Conservation (phyloP, 441 rosid species). For the Bruguiera hainesii region DNA sequence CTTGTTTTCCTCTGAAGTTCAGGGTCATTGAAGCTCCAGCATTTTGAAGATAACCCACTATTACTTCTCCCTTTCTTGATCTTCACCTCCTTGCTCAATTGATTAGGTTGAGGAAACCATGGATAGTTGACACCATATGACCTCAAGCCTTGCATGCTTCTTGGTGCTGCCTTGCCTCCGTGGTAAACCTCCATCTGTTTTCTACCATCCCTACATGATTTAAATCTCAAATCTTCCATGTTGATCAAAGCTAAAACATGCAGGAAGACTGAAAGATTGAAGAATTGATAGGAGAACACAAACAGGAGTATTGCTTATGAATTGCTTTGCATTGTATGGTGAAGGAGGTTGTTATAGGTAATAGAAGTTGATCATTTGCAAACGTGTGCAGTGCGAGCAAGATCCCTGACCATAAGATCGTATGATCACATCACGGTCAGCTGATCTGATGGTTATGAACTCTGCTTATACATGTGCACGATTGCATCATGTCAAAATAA, state of each 20-base stretch:
- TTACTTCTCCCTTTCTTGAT: conserved; percentile 48
- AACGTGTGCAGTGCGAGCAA: too few relatives aligned
- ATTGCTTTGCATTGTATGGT: conserved; percentile 15
- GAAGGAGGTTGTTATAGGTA: neutral
- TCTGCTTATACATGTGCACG: too few relatives aligned
- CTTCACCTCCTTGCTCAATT: conserved; percentile 35
- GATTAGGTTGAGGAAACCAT: conserved; percentile 31
- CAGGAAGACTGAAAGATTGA: conserved; percentile 9
- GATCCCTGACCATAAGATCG: neutral
- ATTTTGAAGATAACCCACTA: conserved; percentile 42
- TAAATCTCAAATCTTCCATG: conserved; percentile 71
- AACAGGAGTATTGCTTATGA: conserved; percentile 7
- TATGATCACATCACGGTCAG: neutral
- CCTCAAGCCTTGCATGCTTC: conserved; percentile 68
- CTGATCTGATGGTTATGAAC: too few relatives aligned
- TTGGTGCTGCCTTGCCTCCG: conserved; percentile 37
- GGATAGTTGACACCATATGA: conserved; percentile 60
- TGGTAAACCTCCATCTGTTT: conserved; percentile 37
- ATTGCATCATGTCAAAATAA: too few relatives aligned
- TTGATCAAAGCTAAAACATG: neutral
- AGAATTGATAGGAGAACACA: conserved; percentile 1
- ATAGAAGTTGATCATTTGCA: neutral
- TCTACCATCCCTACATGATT: conserved; percentile 63
- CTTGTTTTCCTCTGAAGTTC: conserved; percentile 90
- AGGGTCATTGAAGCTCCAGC: conserved; percentile 64